These are phyloP conservation scores for Populus alba DNA, from an alignment of 345 rosid genomes.

Conservation along the genomic window DNA sequence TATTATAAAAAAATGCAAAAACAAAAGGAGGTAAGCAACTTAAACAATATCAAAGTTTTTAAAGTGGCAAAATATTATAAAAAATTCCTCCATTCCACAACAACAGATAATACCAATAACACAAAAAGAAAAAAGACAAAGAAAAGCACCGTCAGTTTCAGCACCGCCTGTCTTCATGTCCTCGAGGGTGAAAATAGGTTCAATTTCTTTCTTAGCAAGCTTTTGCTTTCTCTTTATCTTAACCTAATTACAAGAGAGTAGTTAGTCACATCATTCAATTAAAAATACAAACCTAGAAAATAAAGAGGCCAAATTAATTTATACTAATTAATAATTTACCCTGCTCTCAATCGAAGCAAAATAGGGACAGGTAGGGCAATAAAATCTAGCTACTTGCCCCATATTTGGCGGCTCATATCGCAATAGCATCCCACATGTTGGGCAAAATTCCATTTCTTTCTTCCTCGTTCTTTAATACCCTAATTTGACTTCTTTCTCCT, in stretches of 20 bases:
- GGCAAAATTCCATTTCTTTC: slow-evolving; percentile 58
- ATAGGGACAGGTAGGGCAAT: slow-evolving; percentile 57
- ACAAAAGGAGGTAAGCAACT: too few species aligned
- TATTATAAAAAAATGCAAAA: too few species aligned
- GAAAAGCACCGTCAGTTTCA: slow-evolving; percentile 40
- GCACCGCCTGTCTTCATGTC: slow-evolving; percentile 39
- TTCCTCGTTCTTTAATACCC: neutral
- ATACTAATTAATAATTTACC: slow-evolving; percentile 16
- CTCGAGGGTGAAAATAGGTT: slow-evolving; percentile 50
- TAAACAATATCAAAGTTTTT: too few species aligned
- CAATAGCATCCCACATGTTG: slow-evolving; percentile 50
- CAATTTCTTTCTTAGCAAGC: slow-evolving; percentile 48
- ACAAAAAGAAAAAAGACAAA: neutral
- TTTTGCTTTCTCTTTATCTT: slow-evolving; percentile 52
- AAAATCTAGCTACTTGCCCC: slow-evolving; percentile 43
- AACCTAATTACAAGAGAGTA: slow-evolving; percentile 27
- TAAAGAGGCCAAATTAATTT: neutral
- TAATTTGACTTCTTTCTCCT: too few species aligned
- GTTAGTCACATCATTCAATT: neutral
- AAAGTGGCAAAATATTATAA: too few species aligned
- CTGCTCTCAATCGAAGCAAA: slow-evolving; percentile 41
- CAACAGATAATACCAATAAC: neutral
- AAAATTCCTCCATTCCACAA: neutral
- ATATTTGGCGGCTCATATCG: slow-evolving; percentile 45
- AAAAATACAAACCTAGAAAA: neutral